Evolutionary conservation across 257 asterid species (phyloP).

Genomic region (Anisodus acutangulus): DNA sequence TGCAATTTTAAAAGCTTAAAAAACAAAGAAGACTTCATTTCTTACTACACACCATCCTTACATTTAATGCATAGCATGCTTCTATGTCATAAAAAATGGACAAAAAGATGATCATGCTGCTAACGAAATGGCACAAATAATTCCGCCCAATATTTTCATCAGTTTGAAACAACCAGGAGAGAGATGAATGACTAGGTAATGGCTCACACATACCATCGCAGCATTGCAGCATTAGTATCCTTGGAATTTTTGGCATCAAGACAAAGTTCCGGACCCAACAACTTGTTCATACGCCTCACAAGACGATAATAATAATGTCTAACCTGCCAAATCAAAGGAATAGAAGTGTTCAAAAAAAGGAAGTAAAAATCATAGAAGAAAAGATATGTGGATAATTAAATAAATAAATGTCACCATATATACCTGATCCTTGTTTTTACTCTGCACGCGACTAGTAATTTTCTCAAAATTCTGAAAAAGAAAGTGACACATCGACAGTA

Average conservation of each 20-base stretch:
- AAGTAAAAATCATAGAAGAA: slow-evolving; percentile 31
- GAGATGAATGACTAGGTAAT: slow-evolving; percentile 12
- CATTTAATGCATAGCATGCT: slow-evolving; percentile 3
- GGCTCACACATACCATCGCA: slow-evolving; percentile 70
- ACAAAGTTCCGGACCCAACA: slow-evolving; percentile 90
- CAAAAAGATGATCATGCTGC: slow-evolving; percentile 4
- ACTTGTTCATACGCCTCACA: slow-evolving; percentile 97
- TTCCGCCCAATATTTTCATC: background rate
- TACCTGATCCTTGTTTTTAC: slow-evolving; percentile 99
- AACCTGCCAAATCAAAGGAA: slow-evolving; percentile 58
- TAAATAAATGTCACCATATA: background rate
- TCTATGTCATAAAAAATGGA: slow-evolving; percentile 4
- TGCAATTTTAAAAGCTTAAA: background rate
- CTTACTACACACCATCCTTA: slow-evolving; percentile 4
- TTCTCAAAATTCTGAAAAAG: slow-evolving; percentile 84
- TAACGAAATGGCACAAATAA: background rate
- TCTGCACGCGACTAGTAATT: slow-evolving; percentile 90
- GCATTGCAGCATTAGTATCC: slow-evolving; percentile 98
- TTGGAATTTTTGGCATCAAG: slow-evolving; percentile 96
- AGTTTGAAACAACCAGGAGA: background rate
- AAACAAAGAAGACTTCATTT: slow-evolving; percentile 1
- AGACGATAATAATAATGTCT: slow-evolving; percentile 97
- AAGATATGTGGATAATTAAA: background rate
- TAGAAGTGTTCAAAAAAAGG: slow-evolving; percentile 25
- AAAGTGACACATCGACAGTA: slow-evolving; percentile 31